These are phyloP conservation scores for Calendula officinalis DNA, from an alignment of 129 eudicot genomes.

Conservation along the genomic window DNA sequence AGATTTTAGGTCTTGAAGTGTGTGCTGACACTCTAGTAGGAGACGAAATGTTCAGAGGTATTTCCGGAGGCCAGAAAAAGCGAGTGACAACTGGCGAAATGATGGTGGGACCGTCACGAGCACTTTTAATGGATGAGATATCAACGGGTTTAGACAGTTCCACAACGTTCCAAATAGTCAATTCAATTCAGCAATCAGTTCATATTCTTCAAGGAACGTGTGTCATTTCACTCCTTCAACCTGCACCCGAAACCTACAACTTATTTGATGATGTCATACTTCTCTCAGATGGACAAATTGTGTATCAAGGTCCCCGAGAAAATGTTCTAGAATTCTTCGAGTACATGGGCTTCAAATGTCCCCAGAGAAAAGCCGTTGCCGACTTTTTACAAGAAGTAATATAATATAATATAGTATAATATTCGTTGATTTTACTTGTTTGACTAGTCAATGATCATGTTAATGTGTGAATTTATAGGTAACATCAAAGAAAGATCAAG, in stretches of 20 bases:
- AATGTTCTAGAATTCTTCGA: slow-evolving; percentile 54
- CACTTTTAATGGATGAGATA: slow-evolving; percentile 70
- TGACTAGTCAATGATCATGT: background rate
- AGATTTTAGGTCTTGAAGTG: slow-evolving; percentile 68
- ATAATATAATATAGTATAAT: too few species aligned
- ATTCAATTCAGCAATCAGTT: slow-evolving; percentile 48
- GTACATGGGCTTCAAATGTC: slow-evolving; percentile 60
- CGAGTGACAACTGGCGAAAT: slow-evolving; percentile 71
- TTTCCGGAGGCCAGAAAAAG: slow-evolving; percentile 79
- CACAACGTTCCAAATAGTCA: slow-evolving; percentile 70
- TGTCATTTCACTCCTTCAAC: slow-evolving; percentile 69
- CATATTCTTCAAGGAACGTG: slow-evolving; percentile 61
- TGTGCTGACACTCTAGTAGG: slow-evolving; percentile 68
- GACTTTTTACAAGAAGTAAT: slow-evolving; percentile 75
- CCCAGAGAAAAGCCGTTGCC: slow-evolving; percentile 63
- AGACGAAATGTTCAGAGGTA: slow-evolving; percentile 69
- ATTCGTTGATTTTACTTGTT: too few species aligned
- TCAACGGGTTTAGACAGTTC: slow-evolving; percentile 78
- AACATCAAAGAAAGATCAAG: slow-evolving; percentile 74
- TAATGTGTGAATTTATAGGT: slow-evolving; percentile 38
- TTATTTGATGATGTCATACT: slow-evolving; percentile 65
- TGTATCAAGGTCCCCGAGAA: slow-evolving; percentile 60
- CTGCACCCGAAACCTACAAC: slow-evolving; percentile 68
- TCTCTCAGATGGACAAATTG: slow-evolving; percentile 58
- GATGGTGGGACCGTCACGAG: slow-evolving; percentile 73